phyloP scores from a whole-genome alignment of 768 basidiomycete genomes.

The Trametes sanguinea region DNA sequence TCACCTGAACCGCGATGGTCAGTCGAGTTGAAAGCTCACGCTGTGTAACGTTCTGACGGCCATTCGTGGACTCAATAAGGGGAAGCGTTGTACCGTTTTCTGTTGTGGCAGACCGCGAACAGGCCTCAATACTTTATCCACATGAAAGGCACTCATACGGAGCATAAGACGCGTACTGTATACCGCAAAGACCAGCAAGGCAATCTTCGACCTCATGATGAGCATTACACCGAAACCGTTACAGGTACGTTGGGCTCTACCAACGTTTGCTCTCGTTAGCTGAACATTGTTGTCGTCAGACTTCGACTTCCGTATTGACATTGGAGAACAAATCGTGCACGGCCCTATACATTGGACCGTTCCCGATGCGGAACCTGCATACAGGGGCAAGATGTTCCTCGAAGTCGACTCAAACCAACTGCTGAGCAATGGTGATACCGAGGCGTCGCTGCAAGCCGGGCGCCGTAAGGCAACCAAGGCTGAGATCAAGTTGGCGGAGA shows the following conservation, averaged over 20 bases:
- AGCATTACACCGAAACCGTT: constrained; percentile 59
- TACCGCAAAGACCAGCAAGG: constrained; percentile 39
- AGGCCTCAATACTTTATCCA: constrained; percentile 50
- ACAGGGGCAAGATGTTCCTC: constrained; percentile 61
- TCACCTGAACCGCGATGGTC: constrained; percentile 68
- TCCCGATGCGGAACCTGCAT: constrained; percentile 62
- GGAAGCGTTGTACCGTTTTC: constrained; percentile 73
- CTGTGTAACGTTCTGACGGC: too few relatives aligned
- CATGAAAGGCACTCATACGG: constrained; percentile 57
- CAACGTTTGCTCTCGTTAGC: not conserved
- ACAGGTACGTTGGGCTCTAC: constrained; percentile 34
- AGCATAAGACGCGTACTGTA: constrained; percentile 52
- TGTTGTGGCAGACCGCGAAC: constrained; percentile 54
- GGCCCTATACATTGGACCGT: constrained; percentile 57
- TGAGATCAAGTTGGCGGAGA: constrained; percentile 46
- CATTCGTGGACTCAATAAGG: constrained; percentile 38
- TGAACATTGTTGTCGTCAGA: constrained; percentile 30
- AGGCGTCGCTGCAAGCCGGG: not conserved
- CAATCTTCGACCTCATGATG: constrained; percentile 38
- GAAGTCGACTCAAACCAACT: constrained; percentile 47
- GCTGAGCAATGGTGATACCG: not conserved
- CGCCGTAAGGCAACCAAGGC: constrained; percentile 43
- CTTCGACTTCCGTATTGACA: constrained; percentile 68
- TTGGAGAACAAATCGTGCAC: constrained; percentile 44
- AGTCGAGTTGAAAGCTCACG: constrained; percentile 21